A percentile compares a stretch with the other conserved stretches of the same genome.
Conservation (phyloP, 208 protist genomes). For the Acanthamoeba lenticulata region DNA sequence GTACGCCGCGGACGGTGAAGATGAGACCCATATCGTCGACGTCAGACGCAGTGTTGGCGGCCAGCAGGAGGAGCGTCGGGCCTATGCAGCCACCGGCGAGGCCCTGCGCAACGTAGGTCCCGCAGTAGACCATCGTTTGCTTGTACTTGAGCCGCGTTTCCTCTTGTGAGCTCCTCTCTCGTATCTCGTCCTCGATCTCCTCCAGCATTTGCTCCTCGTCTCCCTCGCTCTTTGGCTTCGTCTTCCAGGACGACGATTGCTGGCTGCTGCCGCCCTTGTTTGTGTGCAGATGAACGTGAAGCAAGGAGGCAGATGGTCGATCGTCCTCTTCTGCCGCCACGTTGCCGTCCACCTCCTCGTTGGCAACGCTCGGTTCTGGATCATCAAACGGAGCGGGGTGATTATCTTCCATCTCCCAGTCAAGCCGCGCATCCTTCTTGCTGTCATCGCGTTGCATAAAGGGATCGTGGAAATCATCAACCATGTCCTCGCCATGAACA, state of each 20-base stretch:
- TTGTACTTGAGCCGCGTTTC: not conserved
- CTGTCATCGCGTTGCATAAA: not conserved
- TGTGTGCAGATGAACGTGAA: too few species aligned
- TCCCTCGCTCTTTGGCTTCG: not conserved
- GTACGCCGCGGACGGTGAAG: slow-evolving; percentile 21
- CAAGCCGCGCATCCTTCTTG: not conserved
- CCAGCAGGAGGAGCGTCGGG: not conserved
- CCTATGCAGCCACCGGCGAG: not conserved
- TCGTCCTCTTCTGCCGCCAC: not conserved
- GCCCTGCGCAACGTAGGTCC: slow-evolving; percentile 8
- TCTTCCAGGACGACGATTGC: not conserved
- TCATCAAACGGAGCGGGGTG: slow-evolving; percentile 6
- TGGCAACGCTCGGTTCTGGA: not conserved
- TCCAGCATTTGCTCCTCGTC: not conserved
- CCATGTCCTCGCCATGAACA: not conserved
- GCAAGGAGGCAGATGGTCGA: not conserved
- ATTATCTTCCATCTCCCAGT: not conserved
- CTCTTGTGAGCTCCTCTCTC: not conserved
- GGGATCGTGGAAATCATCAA: not conserved
- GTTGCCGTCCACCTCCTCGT: not conserved
- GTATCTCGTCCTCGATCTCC: not conserved
- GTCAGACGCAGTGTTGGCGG: not conserved
- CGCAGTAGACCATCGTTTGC: slow-evolving; percentile 35
- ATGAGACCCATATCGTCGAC: slow-evolving; percentile 35
- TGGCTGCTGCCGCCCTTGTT: not conserved